Percentiles rank a stretch among this genome's conserved stretches.
These are phyloP conservation scores for Geranium incanum DNA, from an alignment of 441 rosid species.

Conservation along the genomic window DNA sequence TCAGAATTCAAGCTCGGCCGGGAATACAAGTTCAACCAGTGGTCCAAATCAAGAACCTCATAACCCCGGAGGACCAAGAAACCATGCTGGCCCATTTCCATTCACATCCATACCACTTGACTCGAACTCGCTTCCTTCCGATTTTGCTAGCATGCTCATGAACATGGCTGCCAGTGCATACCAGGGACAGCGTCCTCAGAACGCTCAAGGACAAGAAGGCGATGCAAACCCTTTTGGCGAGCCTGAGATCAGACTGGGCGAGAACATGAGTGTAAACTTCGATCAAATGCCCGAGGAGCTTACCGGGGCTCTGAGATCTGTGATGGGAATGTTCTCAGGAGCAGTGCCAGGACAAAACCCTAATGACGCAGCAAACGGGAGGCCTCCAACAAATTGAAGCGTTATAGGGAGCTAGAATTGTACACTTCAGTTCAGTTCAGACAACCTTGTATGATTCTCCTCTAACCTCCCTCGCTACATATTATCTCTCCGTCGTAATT, in stretches of 20 bases:
- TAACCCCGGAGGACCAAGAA: conserved; percentile 30
- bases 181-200: conserved; percentile 33
- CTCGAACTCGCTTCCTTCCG: conserved; percentile 13
- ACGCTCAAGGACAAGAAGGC: conserved; percentile 27
- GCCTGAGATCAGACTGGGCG: conserved; percentile 39
- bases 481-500: too few species aligned
- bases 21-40: conserved; percentile 29
- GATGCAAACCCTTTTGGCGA: conserved; percentile 24
- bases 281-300: conserved; percentile 55
- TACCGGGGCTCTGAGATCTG: conserved; percentile 50
- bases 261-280: conserved; percentile 34
- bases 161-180: conserved; percentile 34
- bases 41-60: conserved; percentile 24
- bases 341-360: conserved; percentile 35
- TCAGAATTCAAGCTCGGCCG: too few species aligned
- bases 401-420: background rate
- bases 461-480: too few species aligned
- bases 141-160: conserved; percentile 41
- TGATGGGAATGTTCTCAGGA: conserved; percentile 68
- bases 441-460: background rate
- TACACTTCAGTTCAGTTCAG: background rate
- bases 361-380: conserved; percentile 35
- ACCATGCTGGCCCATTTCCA: conserved; percentile 27
- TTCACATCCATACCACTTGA: conserved; percentile 33
- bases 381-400: conserved; percentile 32